Evolutionary conservation across 345 rosid species (phyloP).

Genomic region (Psidium friedrichsthalianum): DNA sequence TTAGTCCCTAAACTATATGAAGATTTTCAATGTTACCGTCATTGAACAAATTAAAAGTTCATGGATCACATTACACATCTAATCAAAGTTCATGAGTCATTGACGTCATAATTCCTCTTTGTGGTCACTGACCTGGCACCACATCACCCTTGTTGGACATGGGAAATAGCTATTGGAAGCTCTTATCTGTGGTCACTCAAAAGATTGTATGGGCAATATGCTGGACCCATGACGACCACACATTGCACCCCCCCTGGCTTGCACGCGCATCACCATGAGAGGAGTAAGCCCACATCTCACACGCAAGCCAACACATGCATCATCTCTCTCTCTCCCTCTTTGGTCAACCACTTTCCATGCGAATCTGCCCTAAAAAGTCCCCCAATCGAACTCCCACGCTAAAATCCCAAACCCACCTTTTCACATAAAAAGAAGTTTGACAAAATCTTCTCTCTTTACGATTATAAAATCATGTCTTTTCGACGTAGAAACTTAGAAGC

Average conservation of each 20-base stretch:
- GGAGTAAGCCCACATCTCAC: background rate
- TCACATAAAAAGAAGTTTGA: background rate
- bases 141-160: too few species aligned
- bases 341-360: background rate
- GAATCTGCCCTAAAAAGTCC: background rate
- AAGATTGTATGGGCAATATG: background rate
- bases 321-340: background rate
- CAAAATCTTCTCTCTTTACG: background rate
- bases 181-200: background rate
- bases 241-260: background rate
- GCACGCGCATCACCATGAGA: background rate
- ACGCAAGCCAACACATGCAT: background rate
- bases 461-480: background rate
- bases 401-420: background rate
- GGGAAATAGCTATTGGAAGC: background rate
- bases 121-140: too few species aligned
- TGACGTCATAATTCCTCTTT: too few species aligned
- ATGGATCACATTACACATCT: too few species aligned
- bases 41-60: too few species aligned
- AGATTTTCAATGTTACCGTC: too few species aligned
- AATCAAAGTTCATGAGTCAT: too few species aligned
- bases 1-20: too few species aligned
- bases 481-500: background rate
- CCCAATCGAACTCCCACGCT: background rate
- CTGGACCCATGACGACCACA: background rate